A percentile compares a stretch with the other conserved stretches of the same genome.
Conservation (phyloP, 106 monocot genomes). For the Xerophyta viscosa region DNA sequence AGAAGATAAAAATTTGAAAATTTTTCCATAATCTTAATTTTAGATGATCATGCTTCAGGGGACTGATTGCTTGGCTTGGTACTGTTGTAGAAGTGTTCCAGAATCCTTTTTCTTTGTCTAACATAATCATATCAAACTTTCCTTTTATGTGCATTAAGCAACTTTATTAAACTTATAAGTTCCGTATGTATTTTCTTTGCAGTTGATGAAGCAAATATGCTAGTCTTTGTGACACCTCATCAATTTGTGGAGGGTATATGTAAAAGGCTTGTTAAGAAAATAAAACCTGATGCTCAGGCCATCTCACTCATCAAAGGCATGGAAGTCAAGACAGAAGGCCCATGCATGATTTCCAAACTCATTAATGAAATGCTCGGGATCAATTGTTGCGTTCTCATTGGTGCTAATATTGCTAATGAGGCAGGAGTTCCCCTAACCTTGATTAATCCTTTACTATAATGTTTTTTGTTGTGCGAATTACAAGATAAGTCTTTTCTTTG, state of each 20-base stretch:
- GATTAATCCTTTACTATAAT: not conserved
- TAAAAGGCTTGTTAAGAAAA: slow-evolving; percentile 59
- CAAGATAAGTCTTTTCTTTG: not conserved
- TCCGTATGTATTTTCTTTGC: not conserved
- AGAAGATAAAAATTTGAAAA: too few relatives aligned
- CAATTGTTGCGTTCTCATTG: slow-evolving; percentile 92
- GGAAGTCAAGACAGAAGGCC: slow-evolving; percentile 88
- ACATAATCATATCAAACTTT: too few relatives aligned
- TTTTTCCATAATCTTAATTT: too few relatives aligned
- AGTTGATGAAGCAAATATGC: slow-evolving; percentile 81
- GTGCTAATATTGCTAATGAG: slow-evolving; percentile 91
- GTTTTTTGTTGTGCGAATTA: not conserved
- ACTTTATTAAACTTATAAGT: too few relatives aligned
- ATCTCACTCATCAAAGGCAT: slow-evolving; percentile 96
- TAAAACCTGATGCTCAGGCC: slow-evolving; percentile 48
- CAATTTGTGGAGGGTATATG: slow-evolving; percentile 78
- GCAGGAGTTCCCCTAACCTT: slow-evolving; percentile 14
- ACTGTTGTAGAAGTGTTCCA: too few relatives aligned
- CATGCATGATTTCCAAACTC: slow-evolving; percentile 81
- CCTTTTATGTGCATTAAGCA: too few relatives aligned
- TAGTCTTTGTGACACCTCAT: slow-evolving; percentile 89
- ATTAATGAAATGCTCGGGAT: slow-evolving; percentile 67
- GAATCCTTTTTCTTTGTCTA: too few relatives aligned
- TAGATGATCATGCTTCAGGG: too few relatives aligned
- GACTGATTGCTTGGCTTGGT: too few relatives aligned